Percentiles rank a stretch among this genome's conserved stretches.
Conservation (phyloP, 2,329 filamentous ascomycete genomes). For the Penicillium decumbens region DNA sequence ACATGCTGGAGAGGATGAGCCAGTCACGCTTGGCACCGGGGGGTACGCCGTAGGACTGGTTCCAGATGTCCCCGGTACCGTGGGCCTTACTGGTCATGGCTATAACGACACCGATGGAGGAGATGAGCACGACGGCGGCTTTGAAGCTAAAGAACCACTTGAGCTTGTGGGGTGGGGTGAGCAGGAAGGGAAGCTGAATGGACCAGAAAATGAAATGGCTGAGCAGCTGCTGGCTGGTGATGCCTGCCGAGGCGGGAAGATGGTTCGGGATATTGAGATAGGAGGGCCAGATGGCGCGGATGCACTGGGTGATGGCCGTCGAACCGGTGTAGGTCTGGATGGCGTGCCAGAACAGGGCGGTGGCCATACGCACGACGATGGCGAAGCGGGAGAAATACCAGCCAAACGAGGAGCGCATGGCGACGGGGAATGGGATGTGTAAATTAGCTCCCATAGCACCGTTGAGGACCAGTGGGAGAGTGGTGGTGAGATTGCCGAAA, state of each 20-base stretch:
- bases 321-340: constrained; percentile 23
- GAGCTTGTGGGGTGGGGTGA: constrained; percentile 35
- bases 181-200: constrained; percentile 36
- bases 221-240: constrained; percentile 40
- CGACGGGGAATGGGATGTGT: too few relatives aligned
- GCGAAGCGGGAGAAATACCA: too few relatives aligned
- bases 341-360: constrained; percentile 39
- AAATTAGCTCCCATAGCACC: too few relatives aligned
- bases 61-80: constrained; percentile 44
- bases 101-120: constrained; percentile 55
- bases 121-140: constrained; percentile 34
- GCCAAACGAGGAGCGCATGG: too few relatives aligned
- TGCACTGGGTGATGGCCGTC: not conserved
- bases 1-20: constrained; percentile 20
- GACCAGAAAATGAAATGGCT: constrained; percentile 40
- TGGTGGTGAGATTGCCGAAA: too few relatives aligned
- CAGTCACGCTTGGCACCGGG: constrained; percentile 47
- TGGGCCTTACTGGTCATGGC: constrained; percentile 48
- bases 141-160: constrained; percentile 28
- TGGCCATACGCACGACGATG: constrained; percentile 33
- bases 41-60: constrained; percentile 39
- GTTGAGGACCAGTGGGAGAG: too few relatives aligned
- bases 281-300: constrained; percentile 37
- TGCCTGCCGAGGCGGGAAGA: constrained; percentile 37
- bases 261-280: constrained; percentile 46